Percentiles rank a stretch among this genome's conserved stretches.
Conservation (phyloP, 345 rosid species). For the Triadica sebifera region DNA sequence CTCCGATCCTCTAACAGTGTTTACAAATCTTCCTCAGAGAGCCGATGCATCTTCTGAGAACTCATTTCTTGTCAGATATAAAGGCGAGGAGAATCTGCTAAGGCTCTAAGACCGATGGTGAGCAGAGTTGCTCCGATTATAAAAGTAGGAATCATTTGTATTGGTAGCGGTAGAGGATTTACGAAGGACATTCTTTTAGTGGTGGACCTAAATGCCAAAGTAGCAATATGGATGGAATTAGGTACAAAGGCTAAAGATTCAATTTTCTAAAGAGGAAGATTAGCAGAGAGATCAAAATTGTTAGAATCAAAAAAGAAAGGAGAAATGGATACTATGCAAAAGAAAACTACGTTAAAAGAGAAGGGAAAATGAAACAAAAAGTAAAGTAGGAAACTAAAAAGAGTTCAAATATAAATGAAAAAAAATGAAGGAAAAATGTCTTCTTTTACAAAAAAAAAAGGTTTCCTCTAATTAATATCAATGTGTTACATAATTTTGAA, state of each 20-base stretch:
- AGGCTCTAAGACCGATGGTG: slow-evolving; percentile 75
- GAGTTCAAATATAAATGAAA: too few relatives aligned
- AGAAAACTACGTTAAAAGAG: too few relatives aligned
- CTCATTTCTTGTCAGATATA: slow-evolving; percentile 31
- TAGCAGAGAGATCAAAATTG: too few relatives aligned
- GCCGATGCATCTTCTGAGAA: slow-evolving; percentile 36
- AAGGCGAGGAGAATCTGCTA: slow-evolving; percentile 70
- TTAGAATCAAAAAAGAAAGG: too few relatives aligned
- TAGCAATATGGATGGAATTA: slow-evolving; percentile 48
- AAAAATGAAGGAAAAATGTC: too few relatives aligned
- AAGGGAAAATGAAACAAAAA: too few relatives aligned
- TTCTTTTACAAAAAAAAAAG: too few relatives aligned
- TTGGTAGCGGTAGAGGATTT: slow-evolving; percentile 42
- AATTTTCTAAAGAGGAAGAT: too few relatives aligned
- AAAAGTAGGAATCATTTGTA: slow-evolving; percentile 43
- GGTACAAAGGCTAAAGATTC: background rate
- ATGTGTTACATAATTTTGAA: too few relatives aligned
- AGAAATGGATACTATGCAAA: too few relatives aligned
- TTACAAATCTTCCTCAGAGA: slow-evolving; percentile 76
- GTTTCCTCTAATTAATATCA: too few relatives aligned
- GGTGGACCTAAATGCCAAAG: slow-evolving; percentile 70
- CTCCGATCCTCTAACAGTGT: slow-evolving; percentile 74
- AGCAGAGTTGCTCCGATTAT: slow-evolving; percentile 32
- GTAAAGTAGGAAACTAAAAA: too few relatives aligned
- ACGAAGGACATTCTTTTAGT: slow-evolving; percentile 44